Evolutionary conservation across 352 stramenopile genomes (phyloP).

Genomic region (Pythium sp.): DNA sequence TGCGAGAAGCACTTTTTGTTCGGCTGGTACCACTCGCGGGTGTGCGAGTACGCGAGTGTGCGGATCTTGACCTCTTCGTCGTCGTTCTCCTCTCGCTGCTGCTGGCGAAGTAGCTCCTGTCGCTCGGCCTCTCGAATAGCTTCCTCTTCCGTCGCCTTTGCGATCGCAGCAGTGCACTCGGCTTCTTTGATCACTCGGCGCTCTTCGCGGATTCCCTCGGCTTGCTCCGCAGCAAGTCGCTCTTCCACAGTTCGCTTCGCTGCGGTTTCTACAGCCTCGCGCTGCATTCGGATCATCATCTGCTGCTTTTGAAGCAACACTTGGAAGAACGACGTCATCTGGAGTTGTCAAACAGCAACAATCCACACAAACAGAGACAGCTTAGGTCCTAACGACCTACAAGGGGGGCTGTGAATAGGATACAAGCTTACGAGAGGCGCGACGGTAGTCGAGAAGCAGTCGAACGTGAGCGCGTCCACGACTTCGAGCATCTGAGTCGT

Average conservation of each 20-base stretch:
- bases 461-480: slow-evolving; percentile 34
- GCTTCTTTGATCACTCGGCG: slow-evolving; percentile 12
- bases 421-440: slow-evolving; percentile 18
- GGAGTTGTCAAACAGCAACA: background rate
- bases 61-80: slow-evolving; percentile 58
- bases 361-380: background rate
- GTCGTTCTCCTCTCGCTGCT: slow-evolving; percentile 48
- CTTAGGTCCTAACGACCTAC: too few species aligned
- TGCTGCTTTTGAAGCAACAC: slow-evolving; percentile 34
- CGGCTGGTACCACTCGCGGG: slow-evolving; percentile 55
- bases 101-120: slow-evolving; percentile 26
- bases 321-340: slow-evolving; percentile 39
- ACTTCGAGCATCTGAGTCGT: slow-evolving; percentile 29
- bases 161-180: slow-evolving; percentile 8
- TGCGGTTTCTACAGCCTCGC: slow-evolving; percentile 25
- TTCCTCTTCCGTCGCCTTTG: slow-evolving; percentile 22
- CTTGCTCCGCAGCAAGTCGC: slow-evolving; percentile 8
- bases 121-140: slow-evolving; percentile 23
- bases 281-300: slow-evolving; percentile 17
- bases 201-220: slow-evolving; percentile 6
- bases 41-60: slow-evolving; percentile 56
- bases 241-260: slow-evolving; percentile 8
- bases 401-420: too few species aligned
- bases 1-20: slow-evolving; percentile 66
- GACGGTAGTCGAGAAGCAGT: slow-evolving; percentile 31